Base-by-base conservation (phyloP, 192 early-diverging fungal genomes). In the Pecoramyces ruminantium region DNA sequence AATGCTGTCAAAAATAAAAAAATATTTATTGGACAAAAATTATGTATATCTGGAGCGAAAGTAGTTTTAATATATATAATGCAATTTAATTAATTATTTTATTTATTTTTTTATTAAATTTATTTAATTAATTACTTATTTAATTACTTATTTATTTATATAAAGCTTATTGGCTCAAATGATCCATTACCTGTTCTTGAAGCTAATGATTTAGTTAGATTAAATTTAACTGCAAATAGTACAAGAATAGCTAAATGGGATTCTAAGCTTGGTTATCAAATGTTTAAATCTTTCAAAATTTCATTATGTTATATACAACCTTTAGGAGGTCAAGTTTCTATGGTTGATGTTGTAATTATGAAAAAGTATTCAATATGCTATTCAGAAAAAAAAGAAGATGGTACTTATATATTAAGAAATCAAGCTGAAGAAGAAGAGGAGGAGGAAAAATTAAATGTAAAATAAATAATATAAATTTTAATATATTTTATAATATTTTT, bases 261-360 rank as follows among this genome's bases (percentile, higher is more conserved):
- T 82, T 83, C 87, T 2, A 88, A 84, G 39, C 85, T 94, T 9
- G 93, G 93, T 8, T 89, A 89, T 78, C 88, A 90, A 67, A 77
- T 78, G 13, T n/a, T n/a, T 67, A 67, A 67, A n/a, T 67, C 51
- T n/a, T 67, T 67, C n/a, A 67, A 67, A 67, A 67, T 67, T 9
- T 67, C 51, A 18, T 67, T 67, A n/a, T 21, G 9, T 21, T 67
- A 25, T 9, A 67, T 67, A 5, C 28, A 58, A 18, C 80, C 85
- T 0, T 86, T 91, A 17, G 93, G 93, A 39, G 93, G 93, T 1
- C 77, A 86, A 21, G 83, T 94, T 4, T 87, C 93, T 1, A 83
- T 84, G 25, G 28, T 94, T 11, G 93, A 94, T 79, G 85, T 92
- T 0, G 78, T 94, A 12, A 81, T 94, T 5, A 82, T 87, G 30